Evolutionary conservation across 768 basidiomycete genomes (phyloP), one percentile per base, ranked within the genome.

Genomic region (Tephrocybe sp.): DNA sequence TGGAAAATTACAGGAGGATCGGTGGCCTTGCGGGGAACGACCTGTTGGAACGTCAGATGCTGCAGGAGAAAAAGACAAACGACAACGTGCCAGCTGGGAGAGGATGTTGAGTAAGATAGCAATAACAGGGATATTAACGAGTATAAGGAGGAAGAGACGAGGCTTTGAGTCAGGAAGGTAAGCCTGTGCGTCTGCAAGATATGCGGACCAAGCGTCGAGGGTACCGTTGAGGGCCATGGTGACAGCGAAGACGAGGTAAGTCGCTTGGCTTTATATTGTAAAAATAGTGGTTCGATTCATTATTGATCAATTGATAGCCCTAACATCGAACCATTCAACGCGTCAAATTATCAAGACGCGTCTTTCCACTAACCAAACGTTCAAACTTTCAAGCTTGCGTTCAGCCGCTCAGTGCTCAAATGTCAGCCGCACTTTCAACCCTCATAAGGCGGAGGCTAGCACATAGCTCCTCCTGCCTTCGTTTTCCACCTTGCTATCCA

Each of bases 1-100:
- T 98, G 92, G 74, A 98, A 99, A 16, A 98, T 92, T 36, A 88
- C 73, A 0, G 97, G 97, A 1, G 97, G 97, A 36, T 85, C 71
- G 14, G 82, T 82, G 17, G 82, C 75, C 63, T 84, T 80, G 52
- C 78, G 77, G 9, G 92, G 91, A 32, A 84, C 60, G 47, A 87
- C 55, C 90, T 93, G 14, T n/a, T 20, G 6, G 10, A 52, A 11
- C 31, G 20, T 40, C 5, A 9, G 17, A 12, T 30, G 14, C 8
- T 39, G 41, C 7, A 33, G 17, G 31, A 32, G 49, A 12, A 26
- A 45, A 39, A 33, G 33, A 40, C 11, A 43, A 58, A n/a, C 39
- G 16, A 41, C n/a, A 23, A 69, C 83, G 47, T 64, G 92, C 93
- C 57, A 92, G 65, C 67, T 98, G 95, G 62, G 81, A 78, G 5